Base-by-base conservation (phyloP, 331 rosid species). In the Saraca asoca region DNA sequence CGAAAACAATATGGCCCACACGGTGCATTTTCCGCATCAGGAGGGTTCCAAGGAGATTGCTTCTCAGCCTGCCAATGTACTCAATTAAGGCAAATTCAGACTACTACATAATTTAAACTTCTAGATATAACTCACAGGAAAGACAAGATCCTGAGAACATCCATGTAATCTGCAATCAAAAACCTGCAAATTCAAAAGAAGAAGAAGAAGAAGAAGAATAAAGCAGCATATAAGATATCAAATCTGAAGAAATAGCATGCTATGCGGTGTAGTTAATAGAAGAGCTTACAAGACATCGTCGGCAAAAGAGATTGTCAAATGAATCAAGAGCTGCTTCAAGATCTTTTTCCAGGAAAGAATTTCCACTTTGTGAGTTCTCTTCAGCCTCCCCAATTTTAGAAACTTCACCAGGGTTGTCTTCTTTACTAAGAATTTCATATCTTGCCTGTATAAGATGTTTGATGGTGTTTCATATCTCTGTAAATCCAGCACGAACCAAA, bases 381-480 rank as follows among this genome's bases (percentile, higher is more conserved):
- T 75, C 84, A 34, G 70, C 72, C 59, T 75, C 85, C 44, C 58
- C 87, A 70, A 55, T 78, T 81, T 80, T 84, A 75, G 81, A 75
- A 72, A 62, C 62, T 76, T 80, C 87, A 31, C 62, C 62, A 52
- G 82, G 70, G 62, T 77, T 81, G 82, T 77, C 87, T 78, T 85
- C 84, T 70, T 52, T 80, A 59, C 64, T 56, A 66, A 88, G 76
- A 69, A 64, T 68, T 78, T 90, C 91, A 74, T 85, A 83, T 85
- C 95, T 90, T 80, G 96, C 97, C 99, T 94, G 96, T 85, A 88
- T 80, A 90, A 90, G 89, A 94, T 63, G 95, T 88, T 94, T 82
- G 90, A 88, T 62, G 81, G 88, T 75, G 90, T 86, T 86, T 88
- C 90, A 88, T 88, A 88, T 90, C 95, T 90, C 87, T 88, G 90